Conservation (phyloP, 2,329 filamentous ascomycete species). For the Gnomoniopsis sp. region DNA sequence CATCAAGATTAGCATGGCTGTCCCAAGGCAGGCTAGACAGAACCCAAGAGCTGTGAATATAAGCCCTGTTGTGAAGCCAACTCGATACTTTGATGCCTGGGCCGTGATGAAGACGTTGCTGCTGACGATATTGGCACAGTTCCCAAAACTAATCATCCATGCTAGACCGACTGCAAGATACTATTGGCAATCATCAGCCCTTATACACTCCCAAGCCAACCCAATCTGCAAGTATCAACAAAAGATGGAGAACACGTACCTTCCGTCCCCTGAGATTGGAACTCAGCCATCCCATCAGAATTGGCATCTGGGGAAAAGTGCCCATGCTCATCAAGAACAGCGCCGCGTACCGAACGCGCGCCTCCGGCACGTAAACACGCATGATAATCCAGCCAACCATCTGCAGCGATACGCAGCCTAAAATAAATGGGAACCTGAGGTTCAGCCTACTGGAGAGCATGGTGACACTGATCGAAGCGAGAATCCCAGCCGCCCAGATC, state of each 20-base stretch:
- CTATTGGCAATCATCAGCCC: background rate
- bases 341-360: constrained; percentile 26
- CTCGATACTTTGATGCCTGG: constrained; percentile 34
- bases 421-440: constrained; percentile 24
- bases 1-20: background rate
- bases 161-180: constrained; percentile 36
- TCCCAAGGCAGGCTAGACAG: background rate
- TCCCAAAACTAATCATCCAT: constrained; percentile 39
- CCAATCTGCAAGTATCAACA: background rate
- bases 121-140: constrained; percentile 40
- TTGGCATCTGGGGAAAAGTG: constrained; percentile 28
- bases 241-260: background rate
- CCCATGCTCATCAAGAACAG: constrained; percentile 28
- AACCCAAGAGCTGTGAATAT: constrained; percentile 20
- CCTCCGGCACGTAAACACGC: constrained; percentile 21
- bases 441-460: constrained; percentile 23
- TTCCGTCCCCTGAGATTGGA: constrained; percentile 5
- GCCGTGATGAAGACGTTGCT: constrained; percentile 37
- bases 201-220: background rate
- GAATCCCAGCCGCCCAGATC: constrained; percentile 26
- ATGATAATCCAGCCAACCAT: constrained; percentile 28
- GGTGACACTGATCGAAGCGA: constrained; percentile 23
- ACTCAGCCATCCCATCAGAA: constrained; percentile 21
- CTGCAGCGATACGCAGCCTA: constrained; percentile 23
- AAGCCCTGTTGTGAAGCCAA: constrained; percentile 34